Base-by-base conservation (phyloP, 2,329 filamentous ascomycete species). In the Hypoxylon sp. region DNA sequence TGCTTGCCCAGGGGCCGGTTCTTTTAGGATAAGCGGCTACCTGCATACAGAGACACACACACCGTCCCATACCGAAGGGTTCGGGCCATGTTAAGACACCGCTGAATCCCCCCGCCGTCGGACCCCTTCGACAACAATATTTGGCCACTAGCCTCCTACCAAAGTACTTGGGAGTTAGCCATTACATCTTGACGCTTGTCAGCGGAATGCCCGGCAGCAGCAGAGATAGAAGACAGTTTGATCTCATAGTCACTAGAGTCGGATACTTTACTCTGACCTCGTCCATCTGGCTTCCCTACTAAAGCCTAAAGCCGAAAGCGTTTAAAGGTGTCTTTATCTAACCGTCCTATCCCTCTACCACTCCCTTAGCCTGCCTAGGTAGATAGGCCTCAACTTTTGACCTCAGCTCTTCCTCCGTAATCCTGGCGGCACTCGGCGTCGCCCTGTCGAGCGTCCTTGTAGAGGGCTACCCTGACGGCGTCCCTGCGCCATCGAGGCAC, bases 391-490 rank as follows among this genome's bases (percentile, higher is more conserved):
- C 62, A 58, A 64, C 62, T 60, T 48, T 49, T 56, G 67, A 58
- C n/a, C n/a, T n/a, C n/a, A 68, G 67, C 64, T 57, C 46, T 47
- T 63, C 58, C 57, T 58, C 59, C 65, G 70, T 68, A 70, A 70
- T 68, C 61, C 72, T 75, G 72, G 74, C 72, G 72, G 70, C 69
- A 61, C 73, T 71, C 71, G 68, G 69, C 60, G 57, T 67, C 58
- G 65, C 55, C 54, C 58, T 67, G 64, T 61, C 69, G 64, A 70
- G 68, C 65, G 59, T 67, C 60, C 61, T 73, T 63, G 71, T 72
- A 68, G 69, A 70, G 68, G 72, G 71, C 59, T 71, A 70, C 63
- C 69, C 67, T 64, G 63, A 70, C 55, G 72, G 73, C 71, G 69
- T 70, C 57, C 51, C 64, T 58, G 71, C 70, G 68, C 70, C 69